These are phyloP conservation scores for Sanguinoderma infundibulare DNA, from an alignment of 1,284 basidiomycete genomes.

Conservation along the genomic window DNA sequence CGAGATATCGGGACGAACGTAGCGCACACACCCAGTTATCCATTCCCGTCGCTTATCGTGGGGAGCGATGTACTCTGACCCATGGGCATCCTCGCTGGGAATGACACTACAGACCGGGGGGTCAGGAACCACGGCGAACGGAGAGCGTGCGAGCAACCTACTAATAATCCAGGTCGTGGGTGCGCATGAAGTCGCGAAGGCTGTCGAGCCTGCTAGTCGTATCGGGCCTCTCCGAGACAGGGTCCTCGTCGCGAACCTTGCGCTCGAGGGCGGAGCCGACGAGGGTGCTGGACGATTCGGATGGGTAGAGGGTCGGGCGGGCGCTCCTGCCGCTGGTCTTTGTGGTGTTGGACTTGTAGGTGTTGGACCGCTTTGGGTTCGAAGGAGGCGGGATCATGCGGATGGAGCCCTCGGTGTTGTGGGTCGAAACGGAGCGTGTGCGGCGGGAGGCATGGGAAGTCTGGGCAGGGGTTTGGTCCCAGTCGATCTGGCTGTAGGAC, in stretches of 20 bases:
- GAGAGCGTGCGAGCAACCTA: constrained; percentile 47
- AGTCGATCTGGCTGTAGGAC: constrained; percentile 9
- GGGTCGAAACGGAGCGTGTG: constrained; percentile 16
- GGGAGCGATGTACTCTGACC: constrained; percentile 84
- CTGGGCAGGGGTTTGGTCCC: constrained; percentile 21
- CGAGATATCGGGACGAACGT: not conserved
- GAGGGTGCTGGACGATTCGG: constrained; percentile 71
- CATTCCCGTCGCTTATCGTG: constrained; percentile 85
- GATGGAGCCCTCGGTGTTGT: constrained; percentile 15
- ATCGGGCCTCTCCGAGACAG: constrained; percentile 55
- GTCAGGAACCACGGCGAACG: constrained; percentile 12
- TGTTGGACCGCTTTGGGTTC: constrained; percentile 32
- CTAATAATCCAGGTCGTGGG: constrained; percentile 86
- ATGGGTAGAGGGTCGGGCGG: constrained; percentile 52
- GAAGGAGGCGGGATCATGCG: constrained; percentile 20
- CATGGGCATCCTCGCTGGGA: constrained; percentile 88
- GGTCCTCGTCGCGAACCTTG: constrained; percentile 67
- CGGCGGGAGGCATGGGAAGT: constrained; percentile 12
- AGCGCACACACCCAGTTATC: constrained; percentile 72
- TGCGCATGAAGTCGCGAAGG: constrained; percentile 71
- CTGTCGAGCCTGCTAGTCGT: constrained; percentile 67
- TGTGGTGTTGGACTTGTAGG: constrained; percentile 32
- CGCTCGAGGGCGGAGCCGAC: constrained; percentile 71
- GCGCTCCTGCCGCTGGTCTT: constrained; percentile 23
- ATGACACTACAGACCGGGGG: constrained; percentile 55